Evolutionary conservation across 495 filamentous ascomycete genomes (phyloP).

Genomic region (Echria macrotheca): DNA sequence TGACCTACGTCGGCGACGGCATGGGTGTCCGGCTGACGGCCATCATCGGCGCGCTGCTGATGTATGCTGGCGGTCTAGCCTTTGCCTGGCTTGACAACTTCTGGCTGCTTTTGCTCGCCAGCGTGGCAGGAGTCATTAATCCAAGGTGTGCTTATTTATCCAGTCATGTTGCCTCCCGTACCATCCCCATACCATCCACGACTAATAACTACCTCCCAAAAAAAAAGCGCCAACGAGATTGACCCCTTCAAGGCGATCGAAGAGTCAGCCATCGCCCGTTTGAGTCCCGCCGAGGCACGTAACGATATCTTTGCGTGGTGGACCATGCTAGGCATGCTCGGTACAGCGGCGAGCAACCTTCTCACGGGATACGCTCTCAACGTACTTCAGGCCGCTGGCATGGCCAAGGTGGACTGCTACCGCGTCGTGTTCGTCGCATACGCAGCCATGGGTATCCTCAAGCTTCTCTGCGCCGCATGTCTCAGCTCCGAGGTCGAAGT

Average conservation of each 20-base stretch:
- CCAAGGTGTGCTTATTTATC: too few relatives aligned
- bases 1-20: slow-evolving; percentile 1
- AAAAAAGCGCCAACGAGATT: slow-evolving; percentile 9
- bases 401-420: not conserved
- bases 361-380: not conserved
- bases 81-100: slow-evolving; percentile 5
- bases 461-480: not conserved
- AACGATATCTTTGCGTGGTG: slow-evolving; percentile 7
- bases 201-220: too few relatives aligned
- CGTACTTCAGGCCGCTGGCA: not conserved
- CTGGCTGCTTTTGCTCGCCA: slow-evolving; percentile 1
- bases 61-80: not conserved
- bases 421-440: slow-evolving; percentile 1
- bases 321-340: slow-evolving; percentile 3
- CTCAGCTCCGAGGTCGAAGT: slow-evolving; percentile 2
- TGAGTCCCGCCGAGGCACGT: not conserved
- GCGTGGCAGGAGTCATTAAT: not conserved
- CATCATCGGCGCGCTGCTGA: not conserved
- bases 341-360: slow-evolving; percentile 3
- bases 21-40: slow-evolving; percentile 6
- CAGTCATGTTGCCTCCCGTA: too few relatives aligned
- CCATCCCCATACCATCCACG: too few relatives aligned
- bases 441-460: slow-evolving; percentile 4
- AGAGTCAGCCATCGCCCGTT: slow-evolving; percentile 5
- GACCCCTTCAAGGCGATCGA: slow-evolving; percentile 7